Evolutionary conservation across 306 rosid genomes (phyloP).

Genomic region (Glycine tomentella): DNA sequence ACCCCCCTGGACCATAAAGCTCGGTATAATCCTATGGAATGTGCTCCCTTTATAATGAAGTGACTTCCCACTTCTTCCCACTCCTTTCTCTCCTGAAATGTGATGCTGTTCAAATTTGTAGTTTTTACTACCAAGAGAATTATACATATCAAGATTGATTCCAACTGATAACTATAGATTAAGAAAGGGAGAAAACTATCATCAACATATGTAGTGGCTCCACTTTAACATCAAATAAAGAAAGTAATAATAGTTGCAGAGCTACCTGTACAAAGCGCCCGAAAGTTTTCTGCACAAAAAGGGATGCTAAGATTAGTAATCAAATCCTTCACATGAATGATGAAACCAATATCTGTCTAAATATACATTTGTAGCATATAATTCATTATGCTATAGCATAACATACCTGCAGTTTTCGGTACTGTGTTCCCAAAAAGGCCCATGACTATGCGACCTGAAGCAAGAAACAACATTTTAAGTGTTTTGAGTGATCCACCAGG

Average conservation of each 20-base stretch:
- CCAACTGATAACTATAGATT: slow-evolving; percentile 24
- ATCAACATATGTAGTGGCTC: slow-evolving; percentile 28
- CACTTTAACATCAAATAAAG: slow-evolving; percentile 17
- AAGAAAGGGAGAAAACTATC: slow-evolving; percentile 21
- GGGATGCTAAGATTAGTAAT: slow-evolving; percentile 39
- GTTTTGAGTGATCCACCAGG: neutral
- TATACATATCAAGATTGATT: slow-evolving; percentile 34
- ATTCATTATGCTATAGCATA: slow-evolving; percentile 16
- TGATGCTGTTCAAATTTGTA: slow-evolving; percentile 43
- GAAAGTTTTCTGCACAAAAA: slow-evolving; percentile 75
- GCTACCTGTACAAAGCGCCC: slow-evolving; percentile 92
- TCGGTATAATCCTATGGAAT: slow-evolving; percentile 85
- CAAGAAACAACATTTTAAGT: slow-evolving; percentile 23
- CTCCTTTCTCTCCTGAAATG: slow-evolving; percentile 86
- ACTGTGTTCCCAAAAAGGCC: slow-evolving; percentile 81
- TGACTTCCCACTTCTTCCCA: slow-evolving; percentile 65
- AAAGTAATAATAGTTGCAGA: slow-evolving; percentile 54
- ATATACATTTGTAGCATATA: slow-evolving; percentile 17
- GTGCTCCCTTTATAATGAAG: slow-evolving; percentile 81
- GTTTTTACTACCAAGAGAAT: slow-evolving; percentile 16
- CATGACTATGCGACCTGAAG: slow-evolving; percentile 78
- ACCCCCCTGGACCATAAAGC: slow-evolving; percentile 92
- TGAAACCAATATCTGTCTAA: slow-evolving; percentile 31
- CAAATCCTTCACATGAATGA: slow-evolving; percentile 34
- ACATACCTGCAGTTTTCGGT: slow-evolving; percentile 80